phyloP scores from a whole-genome alignment of 2,329 filamentous ascomycete genomes.

The Phialophora expanda region DNA sequence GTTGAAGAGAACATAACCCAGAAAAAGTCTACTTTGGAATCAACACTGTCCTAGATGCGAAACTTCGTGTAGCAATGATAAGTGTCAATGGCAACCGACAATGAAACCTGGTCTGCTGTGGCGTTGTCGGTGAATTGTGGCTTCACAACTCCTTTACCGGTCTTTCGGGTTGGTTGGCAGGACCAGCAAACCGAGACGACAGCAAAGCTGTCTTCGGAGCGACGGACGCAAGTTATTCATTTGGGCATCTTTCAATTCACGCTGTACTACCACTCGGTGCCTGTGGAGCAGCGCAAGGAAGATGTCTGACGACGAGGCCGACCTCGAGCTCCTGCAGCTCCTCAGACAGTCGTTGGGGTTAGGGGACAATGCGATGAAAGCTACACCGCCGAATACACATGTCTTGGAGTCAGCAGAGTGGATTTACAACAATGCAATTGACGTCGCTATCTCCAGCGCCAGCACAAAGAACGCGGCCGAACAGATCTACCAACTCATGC shows the following conservation, averaged over 20 bases:
- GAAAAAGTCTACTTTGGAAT: not conserved
- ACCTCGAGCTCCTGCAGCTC: conserved; percentile 83
- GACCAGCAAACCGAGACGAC: not conserved
- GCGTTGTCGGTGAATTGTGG: conserved; percentile 17
- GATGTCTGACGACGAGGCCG: conserved; percentile 92
- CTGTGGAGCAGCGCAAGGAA: conserved; percentile 32
- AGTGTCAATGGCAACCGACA: conserved; percentile 12
- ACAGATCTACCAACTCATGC: conserved; percentile 80
- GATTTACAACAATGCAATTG: conserved; percentile 89
- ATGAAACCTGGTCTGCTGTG: conserved; percentile 14
- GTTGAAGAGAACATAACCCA: not conserved
- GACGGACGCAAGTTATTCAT: not conserved
- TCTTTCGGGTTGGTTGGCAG: conserved; percentile 1
- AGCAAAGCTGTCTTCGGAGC: not conserved
- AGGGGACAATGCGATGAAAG: conserved; percentile 44
- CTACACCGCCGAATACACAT: conserved; percentile 72
- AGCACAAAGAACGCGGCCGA: conserved; percentile 82
- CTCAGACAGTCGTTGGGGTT: conserved; percentile 78
- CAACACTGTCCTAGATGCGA: not conserved
- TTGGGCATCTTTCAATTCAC: conserved; percentile 2
- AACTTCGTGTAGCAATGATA: conserved; percentile 9
- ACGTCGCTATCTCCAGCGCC: conserved; percentile 84
- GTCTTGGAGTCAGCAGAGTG: conserved; percentile 83
- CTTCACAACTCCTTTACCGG: not conserved
- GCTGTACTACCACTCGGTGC: not conserved